Evolutionary conservation across 2,329 filamentous ascomycete genomes (phyloP), one percentile per base, ranked within the genome.

Genomic region (Berkeleyomyces rouxiae): DNA sequence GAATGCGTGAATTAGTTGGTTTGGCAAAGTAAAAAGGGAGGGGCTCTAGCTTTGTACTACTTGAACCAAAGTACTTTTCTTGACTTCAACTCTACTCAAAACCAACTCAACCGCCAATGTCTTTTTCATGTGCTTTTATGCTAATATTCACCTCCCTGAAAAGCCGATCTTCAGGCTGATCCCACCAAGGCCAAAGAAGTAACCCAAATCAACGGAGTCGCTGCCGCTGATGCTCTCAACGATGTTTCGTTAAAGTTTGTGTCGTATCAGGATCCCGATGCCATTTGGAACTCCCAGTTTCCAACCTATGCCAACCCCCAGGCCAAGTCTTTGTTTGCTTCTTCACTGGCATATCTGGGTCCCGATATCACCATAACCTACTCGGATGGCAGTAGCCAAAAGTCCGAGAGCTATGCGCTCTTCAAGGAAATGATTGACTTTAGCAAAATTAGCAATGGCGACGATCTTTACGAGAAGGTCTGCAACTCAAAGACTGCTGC

Each of bases 211-310:
- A 71, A 71, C 62, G 70, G 68, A 4, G 47, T 67, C 13, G 66
- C 67, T 10, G 68, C 70, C 0, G 58, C 63, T 33, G 66, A 68
- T 36, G 70, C 63, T 39, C 43, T 71, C 43, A 61, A 67, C 5
- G 66, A 70, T 7, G 61, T 61, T 36, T 61, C 67, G 40, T 66
- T 67, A 44, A 57, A 61, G 31, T 67, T 65, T 23, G 67, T 63
- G 13, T 66, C 58, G 40, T 66, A 66, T 57, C 69, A 69, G 9
- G 70, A 71, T 58, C 62, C 65, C 9, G 70, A 71, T 42, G 65
- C 69, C 3, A 70, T 70, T 1, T 76, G 75, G 68, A 76, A 75
- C 67, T 68, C 67, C 59, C 70, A 74, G 70, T 75, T 75, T 62
- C 73, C 67, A 7, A 58, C 37, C 53, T 58, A 57, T 63, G 67